Conservation (phyloP, 768 basidiomycete species). For the Ramaria sp. region DNA sequence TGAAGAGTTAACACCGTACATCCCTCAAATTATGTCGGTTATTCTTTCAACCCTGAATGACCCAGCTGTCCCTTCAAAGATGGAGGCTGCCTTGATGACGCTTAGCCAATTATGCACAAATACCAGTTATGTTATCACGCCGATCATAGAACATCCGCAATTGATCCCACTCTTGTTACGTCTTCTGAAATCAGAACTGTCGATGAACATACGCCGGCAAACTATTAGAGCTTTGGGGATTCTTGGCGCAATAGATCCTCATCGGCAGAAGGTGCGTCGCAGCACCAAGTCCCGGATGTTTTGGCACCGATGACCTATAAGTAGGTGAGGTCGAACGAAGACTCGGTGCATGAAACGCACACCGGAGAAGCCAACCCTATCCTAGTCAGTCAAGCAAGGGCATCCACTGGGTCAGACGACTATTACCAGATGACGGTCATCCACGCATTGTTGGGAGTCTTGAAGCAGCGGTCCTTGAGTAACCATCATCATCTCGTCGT, state of each 20-base stretch:
- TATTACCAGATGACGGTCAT: conserved; percentile 97
- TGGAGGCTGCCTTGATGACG: conserved; percentile 89
- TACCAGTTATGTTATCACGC: conserved; percentile 88
- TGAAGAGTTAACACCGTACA: conserved; percentile 76
- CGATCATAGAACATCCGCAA: conserved; percentile 84
- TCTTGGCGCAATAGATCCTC: conserved; percentile 92
- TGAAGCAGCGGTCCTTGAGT: conserved; percentile 81
- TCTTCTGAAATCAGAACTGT: conserved; percentile 75
- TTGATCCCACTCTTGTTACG: conserved; percentile 76
- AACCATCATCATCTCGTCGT: conserved; percentile 88
- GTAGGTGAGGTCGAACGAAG: conserved; percentile 54
- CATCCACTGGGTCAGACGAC: conserved; percentile 69
- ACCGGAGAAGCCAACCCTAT: conserved; percentile 57
- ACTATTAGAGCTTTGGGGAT: conserved; percentile 94
- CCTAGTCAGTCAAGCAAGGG: conserved; percentile 48
- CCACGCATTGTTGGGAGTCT: conserved; percentile 70
- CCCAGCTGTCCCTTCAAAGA: conserved; percentile 67
- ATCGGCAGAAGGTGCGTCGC: conserved; percentile 70
- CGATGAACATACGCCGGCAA: conserved; percentile 63
- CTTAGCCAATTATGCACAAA: conserved; percentile 93
- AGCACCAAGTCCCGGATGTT: conserved; percentile 8
- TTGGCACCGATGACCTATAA: neutral
- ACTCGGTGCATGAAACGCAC: conserved; percentile 44
- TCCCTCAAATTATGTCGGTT: conserved; percentile 81
- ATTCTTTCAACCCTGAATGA: conserved; percentile 87